Evolutionary conservation across 1,284 basidiomycete genomes (phyloP).

Genomic region (Sanghuangporus baumii): DNA sequence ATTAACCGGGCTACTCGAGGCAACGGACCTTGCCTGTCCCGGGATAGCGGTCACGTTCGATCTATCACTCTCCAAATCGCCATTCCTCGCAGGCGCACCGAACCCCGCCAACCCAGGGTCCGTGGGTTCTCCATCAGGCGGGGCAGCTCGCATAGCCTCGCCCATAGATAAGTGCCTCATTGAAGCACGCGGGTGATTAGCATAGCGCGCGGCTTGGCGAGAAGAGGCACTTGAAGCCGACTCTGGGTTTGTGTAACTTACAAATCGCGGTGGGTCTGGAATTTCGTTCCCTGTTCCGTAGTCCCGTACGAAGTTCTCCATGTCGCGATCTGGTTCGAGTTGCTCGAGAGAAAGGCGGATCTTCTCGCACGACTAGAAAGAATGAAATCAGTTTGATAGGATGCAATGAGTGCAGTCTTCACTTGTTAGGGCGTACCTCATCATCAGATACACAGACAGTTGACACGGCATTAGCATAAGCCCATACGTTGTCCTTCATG

Average conservation of each 20-base stretch:
- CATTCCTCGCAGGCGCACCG: constrained; percentile 47
- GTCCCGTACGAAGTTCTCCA: constrained; percentile 79
- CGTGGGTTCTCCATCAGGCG: constrained; percentile 37
- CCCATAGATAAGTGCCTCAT: constrained; percentile 38
- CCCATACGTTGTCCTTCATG: constrained; percentile 94
- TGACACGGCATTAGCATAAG: constrained; percentile 92
- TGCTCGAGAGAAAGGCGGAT: constrained; percentile 78
- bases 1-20: constrained; percentile 27
- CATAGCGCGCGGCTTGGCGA: constrained; percentile 45
- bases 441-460: constrained; percentile 96
- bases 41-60: constrained; percentile 25
- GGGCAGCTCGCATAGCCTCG: constrained; percentile 27
- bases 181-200: constrained; percentile 55
- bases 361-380: constrained; percentile 78
- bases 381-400: constrained; percentile 6
- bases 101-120: constrained; percentile 58
- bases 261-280: constrained; percentile 77
- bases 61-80: constrained; percentile 20
- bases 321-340: constrained; percentile 77
- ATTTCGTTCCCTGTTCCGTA: constrained; percentile 84
- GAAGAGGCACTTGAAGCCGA: constrained; percentile 39
- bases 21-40: constrained; percentile 25
- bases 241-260: constrained; percentile 69
- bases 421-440: constrained; percentile 55
- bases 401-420: background rate